These are phyloP conservation scores for Saccharomycopsis sp. DNA, from an alignment of 805 yeast genomes.

Conservation along the genomic window DNA sequence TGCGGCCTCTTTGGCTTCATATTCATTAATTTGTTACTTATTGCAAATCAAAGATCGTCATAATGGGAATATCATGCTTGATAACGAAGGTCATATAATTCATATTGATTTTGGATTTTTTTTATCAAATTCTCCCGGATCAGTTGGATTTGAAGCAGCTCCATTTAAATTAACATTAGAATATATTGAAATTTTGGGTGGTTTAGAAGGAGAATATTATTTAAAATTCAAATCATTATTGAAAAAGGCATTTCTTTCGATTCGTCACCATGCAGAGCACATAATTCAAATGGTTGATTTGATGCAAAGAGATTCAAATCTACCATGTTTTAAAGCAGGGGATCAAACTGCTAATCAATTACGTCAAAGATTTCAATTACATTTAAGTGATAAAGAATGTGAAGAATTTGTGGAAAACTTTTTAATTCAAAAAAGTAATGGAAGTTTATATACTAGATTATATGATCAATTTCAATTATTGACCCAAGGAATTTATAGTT, in stretches of 20 bases:
- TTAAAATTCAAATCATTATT: conserved; percentile 49
- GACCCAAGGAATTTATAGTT: conserved; percentile 89
- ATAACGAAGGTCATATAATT: conserved; percentile 88
- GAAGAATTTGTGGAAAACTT: conserved; percentile 70
- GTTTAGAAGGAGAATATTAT: conserved; percentile 52
- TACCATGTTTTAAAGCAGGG: conserved; percentile 90
- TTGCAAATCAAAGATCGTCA: conserved; percentile 94
- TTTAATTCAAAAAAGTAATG: conserved; percentile 71
- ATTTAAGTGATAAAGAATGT: conserved; percentile 59
- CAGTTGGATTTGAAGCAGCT: conserved; percentile 95
- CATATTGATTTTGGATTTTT: conserved; percentile 94
- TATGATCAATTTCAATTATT: conserved; percentile 92
- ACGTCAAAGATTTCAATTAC: conserved; percentile 72
- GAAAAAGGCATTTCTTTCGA: conserved; percentile 61
- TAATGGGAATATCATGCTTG: conserved; percentile 95
- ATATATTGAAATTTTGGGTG: conserved; percentile 83
- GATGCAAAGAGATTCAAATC: conserved; percentile 83
- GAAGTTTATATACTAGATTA: conserved; percentile 80
- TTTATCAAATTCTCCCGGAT: conserved; percentile 90
- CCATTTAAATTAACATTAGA: conserved; percentile 90
- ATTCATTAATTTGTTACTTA: conserved; percentile 81
- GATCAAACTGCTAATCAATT: conserved; percentile 70
- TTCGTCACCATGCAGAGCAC: conserved; percentile 66
- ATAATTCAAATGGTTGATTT: conserved; percentile 77
- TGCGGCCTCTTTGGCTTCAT: conserved; percentile 80